These are phyloP conservation scores for Pezicula rhizophila DNA, from an alignment of 2,329 filamentous ascomycete genomes.

Conservation along the genomic window DNA sequence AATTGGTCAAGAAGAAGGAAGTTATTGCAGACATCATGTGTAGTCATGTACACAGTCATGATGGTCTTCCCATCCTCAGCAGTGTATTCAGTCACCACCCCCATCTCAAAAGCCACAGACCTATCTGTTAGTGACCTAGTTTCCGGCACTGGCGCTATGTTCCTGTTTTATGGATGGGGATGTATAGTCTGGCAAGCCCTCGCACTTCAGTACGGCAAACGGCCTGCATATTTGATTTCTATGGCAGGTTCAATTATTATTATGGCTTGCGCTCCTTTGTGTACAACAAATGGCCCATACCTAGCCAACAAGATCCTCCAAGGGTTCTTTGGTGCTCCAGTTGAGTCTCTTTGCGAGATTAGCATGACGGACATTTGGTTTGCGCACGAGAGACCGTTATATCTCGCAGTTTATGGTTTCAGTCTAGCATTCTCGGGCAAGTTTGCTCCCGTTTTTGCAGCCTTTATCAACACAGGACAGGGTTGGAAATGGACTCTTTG, in stretches of 20 bases:
- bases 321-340: constrained; percentile 20
- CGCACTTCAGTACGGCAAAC: constrained; percentile 44
- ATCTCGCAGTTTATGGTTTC: constrained; percentile 36
- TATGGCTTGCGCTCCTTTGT: constrained; percentile 28
- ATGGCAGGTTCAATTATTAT: constrained; percentile 26
- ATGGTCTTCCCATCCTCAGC: constrained; percentile 40
- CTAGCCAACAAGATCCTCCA: constrained; percentile 19
- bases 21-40: constrained; percentile 21
- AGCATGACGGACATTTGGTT: constrained; percentile 33
- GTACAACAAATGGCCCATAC: constrained; percentile 15
- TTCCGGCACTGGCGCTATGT: constrained; percentile 44
- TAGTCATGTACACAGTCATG: constrained; percentile 37
- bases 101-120: constrained; percentile 37
- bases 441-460: constrained; percentile 36
- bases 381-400: constrained; percentile 35
- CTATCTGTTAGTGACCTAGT: constrained; percentile 38
- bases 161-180: constrained; percentile 44
- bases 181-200: constrained; percentile 46
- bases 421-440: constrained; percentile 37
- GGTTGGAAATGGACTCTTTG: constrained; percentile 41
- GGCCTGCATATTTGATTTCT: constrained; percentile 39
- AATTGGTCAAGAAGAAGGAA: constrained; percentile 30
- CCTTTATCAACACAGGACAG: constrained; percentile 40
- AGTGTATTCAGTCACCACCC: constrained; percentile 42
- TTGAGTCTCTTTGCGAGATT: constrained; percentile 25